Base-by-base conservation (phyloP, 2,329 filamentous ascomycete genomes). In the Alternaria arbusti region DNA sequence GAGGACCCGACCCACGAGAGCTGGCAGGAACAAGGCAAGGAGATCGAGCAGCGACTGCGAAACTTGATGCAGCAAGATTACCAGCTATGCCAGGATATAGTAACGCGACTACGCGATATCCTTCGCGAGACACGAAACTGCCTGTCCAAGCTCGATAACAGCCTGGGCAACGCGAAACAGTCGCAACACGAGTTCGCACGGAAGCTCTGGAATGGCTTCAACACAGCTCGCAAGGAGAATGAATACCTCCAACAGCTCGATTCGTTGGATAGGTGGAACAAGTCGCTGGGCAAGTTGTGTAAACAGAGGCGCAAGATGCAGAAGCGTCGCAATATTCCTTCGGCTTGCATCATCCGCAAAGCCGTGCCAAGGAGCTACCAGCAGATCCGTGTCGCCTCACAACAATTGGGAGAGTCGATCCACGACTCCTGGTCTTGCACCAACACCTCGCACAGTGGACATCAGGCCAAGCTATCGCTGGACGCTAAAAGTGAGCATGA, bases 381-480 rank as follows among this genome's bases (percentile, higher is more conserved):
- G 11, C 40, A 57, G 15, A 60, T 64, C 40, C 51, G 61, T 6
- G 20, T 50, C 32, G 59, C 54, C 23, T 67, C 59, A 17, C 54
- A 61, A 28, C 51, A 50, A 11, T 43, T 65, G 1, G 36, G 46
- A 30, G 57, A 65, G 26, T 51, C 49, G 1, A 51, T 51, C 3
- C 49, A 30, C 2, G 26, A 51, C 20, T 65, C 65, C 1, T 68
- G 65, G 65, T 68, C 63, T n/a, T 68, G 65, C 44, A 63, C 63
- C 0, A 68, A 68, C 44, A 58, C 40, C 15, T 68, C 65, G 3
- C 65, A 68, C 22, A 54, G 45, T 12, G 65, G 60, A 23, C 65
- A 66, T 44, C 65, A 66, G 36, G 65, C 65, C 6, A 68, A 68
- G 28, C 32, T 68, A 4, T 63, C 57, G 20, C 57, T 68, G 13